These are phyloP conservation scores for Hemisphaericaspora subhashii DNA, from an alignment of 1,139 yeast species.

Conservation along the genomic window DNA sequence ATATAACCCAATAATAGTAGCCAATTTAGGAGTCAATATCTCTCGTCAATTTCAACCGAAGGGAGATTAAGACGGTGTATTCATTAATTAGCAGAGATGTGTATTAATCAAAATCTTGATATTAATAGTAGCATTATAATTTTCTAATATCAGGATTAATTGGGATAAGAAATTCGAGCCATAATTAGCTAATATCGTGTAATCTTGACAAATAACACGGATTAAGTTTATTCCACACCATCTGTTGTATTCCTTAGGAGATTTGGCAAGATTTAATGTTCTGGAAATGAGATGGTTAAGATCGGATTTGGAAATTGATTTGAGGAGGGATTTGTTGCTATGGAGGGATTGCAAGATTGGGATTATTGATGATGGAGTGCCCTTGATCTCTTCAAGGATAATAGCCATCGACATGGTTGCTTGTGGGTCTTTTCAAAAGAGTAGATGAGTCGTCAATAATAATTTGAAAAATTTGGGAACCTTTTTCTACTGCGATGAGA, in stretches of 20 bases:
- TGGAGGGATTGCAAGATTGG: conserved; percentile 35
- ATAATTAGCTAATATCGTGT: conserved; percentile 54
- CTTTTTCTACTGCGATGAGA: neutral
- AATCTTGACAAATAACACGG: conserved; percentile 51
- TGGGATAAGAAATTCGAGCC: conserved; percentile 59
- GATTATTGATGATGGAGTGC: conserved; percentile 33
- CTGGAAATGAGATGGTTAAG: conserved; percentile 57
- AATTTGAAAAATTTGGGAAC: neutral
- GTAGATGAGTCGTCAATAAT: neutral
- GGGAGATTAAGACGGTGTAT: no score
- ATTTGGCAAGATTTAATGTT: conserved; percentile 51
- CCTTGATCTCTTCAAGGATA: conserved; percentile 36
- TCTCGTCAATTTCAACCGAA: conserved; percentile 89
- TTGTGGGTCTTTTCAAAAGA: neutral
- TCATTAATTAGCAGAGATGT: no score
- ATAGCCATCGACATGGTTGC: conserved; percentile 18
- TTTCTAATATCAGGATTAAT: conserved; percentile 57
- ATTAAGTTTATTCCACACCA: conserved; percentile 68
- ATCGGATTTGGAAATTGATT: conserved; percentile 49
- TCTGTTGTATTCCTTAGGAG: conserved; percentile 47
- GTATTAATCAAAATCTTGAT: conserved; percentile 43
- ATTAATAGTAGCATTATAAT: conserved; percentile 43
- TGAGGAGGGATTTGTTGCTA: conserved; percentile 31
- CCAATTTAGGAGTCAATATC: conserved; percentile 75
- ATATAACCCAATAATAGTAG: conserved; percentile 57